Evolutionary conservation across 768 basidiomycete genomes (phyloP), one percentile per base, ranked within the genome.

Genomic region (Tricholoma flavovirens): DNA sequence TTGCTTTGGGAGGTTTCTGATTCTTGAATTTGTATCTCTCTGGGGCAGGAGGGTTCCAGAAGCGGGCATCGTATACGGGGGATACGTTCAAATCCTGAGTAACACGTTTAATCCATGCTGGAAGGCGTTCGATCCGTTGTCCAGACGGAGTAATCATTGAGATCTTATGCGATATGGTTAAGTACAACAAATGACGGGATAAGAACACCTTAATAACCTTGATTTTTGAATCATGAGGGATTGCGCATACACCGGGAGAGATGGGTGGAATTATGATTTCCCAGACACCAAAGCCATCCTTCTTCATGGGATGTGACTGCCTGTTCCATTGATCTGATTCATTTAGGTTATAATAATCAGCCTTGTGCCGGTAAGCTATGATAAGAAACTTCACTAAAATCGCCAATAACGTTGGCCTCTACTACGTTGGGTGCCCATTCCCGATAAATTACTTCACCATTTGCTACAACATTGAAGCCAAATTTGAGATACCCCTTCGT

Each of bases 381-480:
- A 62, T 60, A 32, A 48, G 21, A 55, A 32, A 24, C 83, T 93
- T 71, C 61, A 98, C 95, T 99, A 77, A 99, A 99, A 46, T 99
- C 96, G 43, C 97, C 97, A 63, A 93, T 93, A 55, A 99, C 73
- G 67, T 75, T 80, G 3, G 95, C 96, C 63, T 88, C 86, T 45
- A 65, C 74, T 15, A 89, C 95, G 62, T 90, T 90, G 0, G 97
- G 95, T 8, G 97, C 96, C 97, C 97, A 99, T 69, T 99, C 97
- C 63, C 90, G 79, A 71, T 98, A 98, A 7, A 80, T 72, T 29
- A 98, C 81, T 26, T 85, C 78, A 53, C 84, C 86, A 56, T 87
- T 80, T 35, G 73, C 67, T 38, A 75, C 77, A 40, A 92, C 81
- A 56, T 88, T 86, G 63, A 99, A 76, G 33, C 96, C 96, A 67